These are phyloP conservation scores for Dioscorea zingiberensis DNA, from an alignment of 106 monocot genomes.

Conservation along the genomic window DNA sequence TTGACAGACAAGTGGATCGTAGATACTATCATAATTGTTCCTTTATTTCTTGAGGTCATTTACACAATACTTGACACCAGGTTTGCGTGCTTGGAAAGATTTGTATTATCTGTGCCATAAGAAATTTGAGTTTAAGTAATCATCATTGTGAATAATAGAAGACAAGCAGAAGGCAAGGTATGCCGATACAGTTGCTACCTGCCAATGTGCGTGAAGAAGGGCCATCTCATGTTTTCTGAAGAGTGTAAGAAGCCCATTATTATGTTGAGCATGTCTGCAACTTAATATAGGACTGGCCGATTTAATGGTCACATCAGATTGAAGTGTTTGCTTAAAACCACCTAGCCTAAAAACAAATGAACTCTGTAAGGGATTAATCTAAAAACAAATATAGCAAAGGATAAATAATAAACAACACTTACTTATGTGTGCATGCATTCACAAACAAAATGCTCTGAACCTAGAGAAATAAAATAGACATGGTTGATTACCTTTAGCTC, in stretches of 20 bases:
- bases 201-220: slow-evolving; percentile 75
- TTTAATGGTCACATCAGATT: slow-evolving; percentile 19
- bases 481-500: slow-evolving; percentile 81
- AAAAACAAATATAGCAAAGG: too few species aligned
- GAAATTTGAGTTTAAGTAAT: neutral
- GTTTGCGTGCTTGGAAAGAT: slow-evolving; percentile 52
- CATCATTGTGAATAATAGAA: neutral
- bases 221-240: slow-evolving; percentile 67
- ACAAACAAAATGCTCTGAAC: neutral
- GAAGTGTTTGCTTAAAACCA: slow-evolving; percentile 15
- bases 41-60: too few species aligned
- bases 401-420: too few species aligned
- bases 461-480: too few species aligned
- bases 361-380: too few species aligned
- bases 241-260: slow-evolving; percentile 43
- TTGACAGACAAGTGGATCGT: too few species aligned
- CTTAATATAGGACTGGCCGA: slow-evolving; percentile 11
- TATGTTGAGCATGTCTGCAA: slow-evolving; percentile 18
- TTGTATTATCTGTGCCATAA: slow-evolving; percentile 75
- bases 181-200: slow-evolving; percentile 30
- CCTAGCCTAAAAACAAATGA: slow-evolving; percentile 32
- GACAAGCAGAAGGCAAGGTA: neutral
- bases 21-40: too few species aligned
- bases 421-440: neutral
- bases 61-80: too few species aligned